Base-by-base conservation (phyloP, 2,329 filamentous ascomycete genomes). In the Stachybotrys chartarum region DNA sequence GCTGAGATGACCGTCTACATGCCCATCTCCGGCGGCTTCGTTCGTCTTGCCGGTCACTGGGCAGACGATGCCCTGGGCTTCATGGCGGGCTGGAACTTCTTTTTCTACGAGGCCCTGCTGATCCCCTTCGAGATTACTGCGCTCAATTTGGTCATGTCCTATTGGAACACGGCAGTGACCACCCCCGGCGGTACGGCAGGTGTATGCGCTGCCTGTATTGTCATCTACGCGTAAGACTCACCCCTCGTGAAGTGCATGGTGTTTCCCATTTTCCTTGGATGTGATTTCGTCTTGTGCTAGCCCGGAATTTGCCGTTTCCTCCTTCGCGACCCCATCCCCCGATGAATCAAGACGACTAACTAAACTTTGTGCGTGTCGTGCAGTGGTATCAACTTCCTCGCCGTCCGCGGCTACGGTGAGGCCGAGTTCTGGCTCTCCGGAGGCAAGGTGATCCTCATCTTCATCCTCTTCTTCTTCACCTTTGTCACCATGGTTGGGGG, bases 401-500 rank as follows among this genome's bases (percentile, higher is more conserved):
- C 83, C 32, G 84, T 88, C 42, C 78, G 82, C 58, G 83, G 74
- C 71, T 88, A 84, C 62, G 86, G 86, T 59, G 85, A 89, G 66
- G 81, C 85, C 11, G 88, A 92, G 64, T 92, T 92, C 63, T 85
- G 80, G 79, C 73, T 85, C 3, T 79, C 81, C 3, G 72, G 71
- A 45, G 83, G 84, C 59, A 88, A 89, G 67, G 77, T 88, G 39
- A 68, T 88, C 24, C 75, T 89, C 50, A 87, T 87, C 61, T 74
- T 85, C 57, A 82, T 84, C 12, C 75, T 90, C 54, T 86, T 90
- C 67, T 72, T 78, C 64, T 91, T 87, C 70, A 91, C 89, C n/a
- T 88, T 93, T 65, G 78, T 93, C 61, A 85, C 84, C 51, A 91
- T 91, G 86, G 75, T 90, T 7, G 89, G 88, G 42, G 89, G 87